Evolutionary conservation across 2,329 filamentous ascomycete species (phyloP).

Genomic region (Trichoderma afroharzianum): DNA sequence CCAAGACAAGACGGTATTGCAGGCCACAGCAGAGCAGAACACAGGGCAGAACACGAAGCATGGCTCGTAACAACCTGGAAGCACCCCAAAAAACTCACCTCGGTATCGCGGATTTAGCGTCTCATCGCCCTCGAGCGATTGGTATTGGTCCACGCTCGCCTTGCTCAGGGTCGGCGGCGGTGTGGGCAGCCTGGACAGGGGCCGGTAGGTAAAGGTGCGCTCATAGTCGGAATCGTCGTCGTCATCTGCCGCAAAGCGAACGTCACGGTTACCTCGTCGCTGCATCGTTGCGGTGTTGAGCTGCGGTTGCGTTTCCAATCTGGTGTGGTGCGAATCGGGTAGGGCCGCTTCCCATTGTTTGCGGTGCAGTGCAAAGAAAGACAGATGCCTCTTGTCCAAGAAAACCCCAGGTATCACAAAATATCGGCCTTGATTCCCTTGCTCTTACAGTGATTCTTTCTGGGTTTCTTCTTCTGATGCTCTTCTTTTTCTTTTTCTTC

Average conservation of each 20-base stretch:
- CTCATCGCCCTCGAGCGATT: constrained; percentile 44
- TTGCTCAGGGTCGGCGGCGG: constrained; percentile 54
- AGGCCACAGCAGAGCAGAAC: not conserved
- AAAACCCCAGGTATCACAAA: not conserved
- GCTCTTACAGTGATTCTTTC: not conserved
- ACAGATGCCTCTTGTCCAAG: not conserved
- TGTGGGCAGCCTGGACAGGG: constrained; percentile 64
- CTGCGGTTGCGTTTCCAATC: constrained; percentile 2
- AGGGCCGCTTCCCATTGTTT: constrained; percentile 16
- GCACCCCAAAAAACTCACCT: constrained; percentile 30
- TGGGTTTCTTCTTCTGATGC: not conserved
- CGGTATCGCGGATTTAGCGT: constrained; percentile 37
- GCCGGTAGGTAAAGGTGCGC: constrained; percentile 60
- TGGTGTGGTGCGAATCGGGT: not conserved
- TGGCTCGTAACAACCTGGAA: not conserved
- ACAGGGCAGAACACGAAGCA: not conserved
- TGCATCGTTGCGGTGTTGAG: constrained; percentile 6
- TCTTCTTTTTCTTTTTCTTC: not conserved
- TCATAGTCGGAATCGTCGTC: constrained; percentile 38
- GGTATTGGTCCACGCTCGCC: constrained; percentile 46
- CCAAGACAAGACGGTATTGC: not conserved
- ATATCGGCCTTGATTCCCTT: not conserved
- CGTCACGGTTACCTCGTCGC: constrained; percentile 12
- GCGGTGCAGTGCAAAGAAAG: not conserved
- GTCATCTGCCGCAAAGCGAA: constrained; percentile 17